Percentiles rank a stretch among this genome's conserved stretches.
Evolutionary conservation across 495 filamentous ascomycete species (phyloP).

Genomic region (Aspergillus cavernicola): DNA sequence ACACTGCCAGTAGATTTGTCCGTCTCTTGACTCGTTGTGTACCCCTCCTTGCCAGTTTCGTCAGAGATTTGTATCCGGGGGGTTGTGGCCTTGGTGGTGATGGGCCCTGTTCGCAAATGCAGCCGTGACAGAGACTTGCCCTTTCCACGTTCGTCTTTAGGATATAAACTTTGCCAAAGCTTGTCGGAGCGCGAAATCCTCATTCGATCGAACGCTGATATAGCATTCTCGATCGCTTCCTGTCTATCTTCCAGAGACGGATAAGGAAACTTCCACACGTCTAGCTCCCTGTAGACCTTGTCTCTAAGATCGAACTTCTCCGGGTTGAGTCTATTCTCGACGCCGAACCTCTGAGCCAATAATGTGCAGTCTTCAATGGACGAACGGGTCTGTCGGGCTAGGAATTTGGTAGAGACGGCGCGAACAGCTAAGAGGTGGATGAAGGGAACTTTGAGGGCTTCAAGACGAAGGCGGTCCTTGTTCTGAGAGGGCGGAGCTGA

Average conservation of each 20-base stretch:
- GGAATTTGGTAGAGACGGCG: slow-evolving; percentile 53
- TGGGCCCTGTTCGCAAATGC: slow-evolving; percentile 52
- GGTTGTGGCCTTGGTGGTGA: slow-evolving; percentile 36
- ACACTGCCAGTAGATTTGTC: slow-evolving; percentile 46
- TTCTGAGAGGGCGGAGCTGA: slow-evolving; percentile 51
- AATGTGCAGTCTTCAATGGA: slow-evolving; percentile 54
- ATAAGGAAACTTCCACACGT: slow-evolving; percentile 77
- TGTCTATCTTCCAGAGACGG: slow-evolving; percentile 63
- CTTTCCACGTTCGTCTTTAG: slow-evolving; percentile 70
- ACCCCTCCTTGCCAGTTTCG: slow-evolving; percentile 37
- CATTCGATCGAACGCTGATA: slow-evolving; percentile 74
- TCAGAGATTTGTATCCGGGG: slow-evolving; percentile 57
- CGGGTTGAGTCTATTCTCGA: slow-evolving; percentile 55
- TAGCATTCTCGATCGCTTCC: slow-evolving; percentile 78
- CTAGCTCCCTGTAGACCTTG: slow-evolving; percentile 74
- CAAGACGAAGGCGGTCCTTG: slow-evolving; percentile 50
- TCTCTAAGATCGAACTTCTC: slow-evolving; percentile 68
- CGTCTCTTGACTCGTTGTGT: slow-evolving; percentile 49
- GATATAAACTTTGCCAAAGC: slow-evolving; percentile 76
- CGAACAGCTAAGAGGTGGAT: slow-evolving; percentile 69
- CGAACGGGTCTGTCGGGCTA: slow-evolving; percentile 54
- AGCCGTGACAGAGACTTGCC: slow-evolving; percentile 77
- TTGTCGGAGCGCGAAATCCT: slow-evolving; percentile 68
- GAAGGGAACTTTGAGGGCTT: slow-evolving; percentile 53
- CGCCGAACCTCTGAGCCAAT: slow-evolving; percentile 51